phyloP scores from a whole-genome alignment of 2,329 filamentous ascomycete genomes.

The Alternaria burnsii region DNA sequence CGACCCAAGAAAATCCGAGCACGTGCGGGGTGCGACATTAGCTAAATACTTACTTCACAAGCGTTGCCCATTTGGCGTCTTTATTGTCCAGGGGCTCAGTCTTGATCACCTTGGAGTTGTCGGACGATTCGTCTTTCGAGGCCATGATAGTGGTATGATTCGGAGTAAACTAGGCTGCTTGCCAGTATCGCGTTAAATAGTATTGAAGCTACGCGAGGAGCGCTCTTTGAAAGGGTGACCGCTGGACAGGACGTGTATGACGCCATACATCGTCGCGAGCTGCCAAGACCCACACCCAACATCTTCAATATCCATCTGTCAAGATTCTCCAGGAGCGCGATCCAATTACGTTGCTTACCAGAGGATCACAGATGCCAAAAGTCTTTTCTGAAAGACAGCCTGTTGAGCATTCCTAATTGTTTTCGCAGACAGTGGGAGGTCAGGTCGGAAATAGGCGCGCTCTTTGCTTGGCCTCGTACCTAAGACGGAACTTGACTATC shows the following conservation, averaged over 20 bases:
- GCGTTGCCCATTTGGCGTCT: constrained; percentile 53
- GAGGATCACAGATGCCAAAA: not conserved
- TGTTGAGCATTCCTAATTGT: not conserved
- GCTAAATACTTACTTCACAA: constrained; percentile 47
- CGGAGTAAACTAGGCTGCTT: not conserved
- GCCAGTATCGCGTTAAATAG: not conserved
- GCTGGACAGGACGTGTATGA: constrained; percentile 9
- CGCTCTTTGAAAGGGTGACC: not conserved
- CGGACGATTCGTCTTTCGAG: constrained; percentile 11
- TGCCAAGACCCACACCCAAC: constrained; percentile 17
- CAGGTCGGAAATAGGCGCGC: not conserved
- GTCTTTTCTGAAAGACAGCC: not conserved
- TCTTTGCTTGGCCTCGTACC: not conserved
- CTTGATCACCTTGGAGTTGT: constrained; percentile 46
- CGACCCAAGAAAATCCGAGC: not conserved
- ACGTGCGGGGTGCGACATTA: not conserved
- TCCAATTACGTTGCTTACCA: not conserved
- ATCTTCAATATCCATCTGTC: not conserved
- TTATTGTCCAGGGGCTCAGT: constrained; percentile 49
- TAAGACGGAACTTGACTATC: not conserved
- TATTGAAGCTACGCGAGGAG: constrained; percentile 1
- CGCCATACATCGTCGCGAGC: constrained; percentile 17
- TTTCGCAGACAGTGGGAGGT: not conserved
- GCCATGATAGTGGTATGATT: constrained; percentile 21
- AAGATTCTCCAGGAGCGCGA: not conserved